Percentiles rank a stretch among this genome's conserved stretches.
Conservation (phyloP, 2,329 filamentous ascomycete genomes). For the Penicillium vulpinum region DNA sequence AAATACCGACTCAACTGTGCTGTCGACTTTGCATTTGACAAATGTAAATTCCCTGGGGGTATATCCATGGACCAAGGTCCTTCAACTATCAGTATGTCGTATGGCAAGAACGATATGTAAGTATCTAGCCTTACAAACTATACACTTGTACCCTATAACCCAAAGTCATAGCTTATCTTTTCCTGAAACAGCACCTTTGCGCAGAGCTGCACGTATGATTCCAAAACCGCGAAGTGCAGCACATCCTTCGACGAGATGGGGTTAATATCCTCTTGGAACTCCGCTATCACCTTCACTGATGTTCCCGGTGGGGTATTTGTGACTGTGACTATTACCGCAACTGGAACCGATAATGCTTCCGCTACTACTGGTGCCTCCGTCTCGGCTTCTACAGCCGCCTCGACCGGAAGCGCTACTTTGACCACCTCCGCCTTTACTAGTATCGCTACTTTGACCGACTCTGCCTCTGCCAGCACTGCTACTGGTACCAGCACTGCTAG, state of each 20-base stretch:
- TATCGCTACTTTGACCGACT: too few species aligned
- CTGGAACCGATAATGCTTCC: background rate
- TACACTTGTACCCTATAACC: background rate
- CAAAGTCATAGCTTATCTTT: constrained; percentile 4
- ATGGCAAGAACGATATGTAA: background rate
- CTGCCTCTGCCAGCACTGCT: too few species aligned
- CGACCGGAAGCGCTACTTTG: background rate
- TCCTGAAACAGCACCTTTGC: background rate
- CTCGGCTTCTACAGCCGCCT: constrained; percentile 4
- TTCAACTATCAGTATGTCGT: background rate
- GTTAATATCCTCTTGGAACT: too few species aligned
- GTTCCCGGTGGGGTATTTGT: constrained; percentile 3
- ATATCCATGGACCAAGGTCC: background rate
- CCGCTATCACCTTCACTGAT: background rate
- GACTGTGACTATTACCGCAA: constrained; percentile 7
- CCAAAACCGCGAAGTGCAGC: background rate
- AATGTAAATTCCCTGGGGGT: background rate
- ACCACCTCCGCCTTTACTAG: constrained; percentile 1
- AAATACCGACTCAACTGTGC: constrained; percentile 1
- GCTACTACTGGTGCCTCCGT: constrained; percentile 10
- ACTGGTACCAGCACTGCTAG: background rate
- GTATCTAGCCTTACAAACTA: background rate
- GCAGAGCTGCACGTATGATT: constrained; percentile 3
- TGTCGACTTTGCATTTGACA: background rate
- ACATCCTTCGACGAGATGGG: background rate